phyloP scores from a whole-genome alignment of 2,329 filamentous ascomycete genomes.

The Talaromyces sp. region DNA sequence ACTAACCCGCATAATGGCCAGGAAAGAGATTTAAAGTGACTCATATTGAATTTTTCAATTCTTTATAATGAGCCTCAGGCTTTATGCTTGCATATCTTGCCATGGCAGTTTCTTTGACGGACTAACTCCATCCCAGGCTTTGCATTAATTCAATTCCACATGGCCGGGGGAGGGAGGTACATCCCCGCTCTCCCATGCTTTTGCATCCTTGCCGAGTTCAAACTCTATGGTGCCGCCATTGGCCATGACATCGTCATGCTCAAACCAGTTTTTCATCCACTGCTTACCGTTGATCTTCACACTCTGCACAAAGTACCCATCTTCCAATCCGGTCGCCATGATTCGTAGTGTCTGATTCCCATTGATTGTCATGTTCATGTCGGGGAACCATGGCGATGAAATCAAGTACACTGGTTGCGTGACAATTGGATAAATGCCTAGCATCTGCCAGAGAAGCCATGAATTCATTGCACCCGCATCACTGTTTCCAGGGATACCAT shows the following conservation, averaged over 20 bases:
- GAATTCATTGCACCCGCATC: conserved; percentile 62
- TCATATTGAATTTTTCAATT: neutral
- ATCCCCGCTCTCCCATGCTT: conserved; percentile 53
- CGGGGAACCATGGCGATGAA: conserved; percentile 49
- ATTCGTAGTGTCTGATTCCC: conserved; percentile 48
- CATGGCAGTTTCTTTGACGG: neutral
- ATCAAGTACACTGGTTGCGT: conserved; percentile 53
- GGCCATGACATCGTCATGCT: conserved; percentile 51
- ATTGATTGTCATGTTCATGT: conserved; percentile 38
- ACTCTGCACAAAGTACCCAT: conserved; percentile 56
- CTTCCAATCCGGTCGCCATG: conserved; percentile 46
- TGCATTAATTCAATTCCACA: conserved; percentile 11
- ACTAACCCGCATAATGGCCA: neutral
- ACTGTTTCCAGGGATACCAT: conserved; percentile 68
- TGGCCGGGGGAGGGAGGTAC: conserved; percentile 55
- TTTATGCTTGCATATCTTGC: neutral
- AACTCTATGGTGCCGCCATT: conserved; percentile 55
- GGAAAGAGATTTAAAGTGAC: neutral
- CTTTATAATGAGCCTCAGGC: neutral
- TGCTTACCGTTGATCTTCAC: conserved; percentile 56
- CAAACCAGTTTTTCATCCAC: conserved; percentile 60
- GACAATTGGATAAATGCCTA: conserved; percentile 53
- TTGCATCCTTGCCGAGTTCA: conserved; percentile 41
- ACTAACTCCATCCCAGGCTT: neutral
- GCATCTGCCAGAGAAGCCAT: conserved; percentile 56